phyloP scores from a whole-genome alignment of 2,329 filamentous ascomycete species.

The Alternaria dauci region DNA sequence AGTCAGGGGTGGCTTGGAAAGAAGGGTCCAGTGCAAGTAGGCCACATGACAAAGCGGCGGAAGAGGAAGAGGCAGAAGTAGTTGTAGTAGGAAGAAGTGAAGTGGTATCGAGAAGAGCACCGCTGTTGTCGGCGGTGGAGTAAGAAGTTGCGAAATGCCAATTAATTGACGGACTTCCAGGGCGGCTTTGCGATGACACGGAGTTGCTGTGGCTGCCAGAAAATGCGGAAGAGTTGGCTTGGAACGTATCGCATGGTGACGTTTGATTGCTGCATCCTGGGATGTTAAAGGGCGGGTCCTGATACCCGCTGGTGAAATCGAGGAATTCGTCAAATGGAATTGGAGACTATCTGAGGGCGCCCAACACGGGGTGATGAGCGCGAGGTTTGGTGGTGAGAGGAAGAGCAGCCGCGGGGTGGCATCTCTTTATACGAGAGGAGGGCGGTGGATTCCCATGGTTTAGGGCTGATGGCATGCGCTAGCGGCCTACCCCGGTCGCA shows the following conservation, averaged over 20 bases:
- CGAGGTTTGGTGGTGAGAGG: slow-evolving; percentile 35
- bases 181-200: slow-evolving; percentile 31
- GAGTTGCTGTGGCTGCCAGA: slow-evolving; percentile 41
- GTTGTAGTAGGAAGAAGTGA: slow-evolving; percentile 29
- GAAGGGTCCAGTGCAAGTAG: slow-evolving; percentile 28
- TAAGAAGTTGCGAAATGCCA: slow-evolving; percentile 42
- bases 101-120: slow-evolving; percentile 28
- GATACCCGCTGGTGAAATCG: slow-evolving; percentile 48
- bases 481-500: slow-evolving; percentile 19
- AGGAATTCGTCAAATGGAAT: slow-evolving; percentile 50
- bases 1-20: slow-evolving; percentile 34
- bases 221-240: slow-evolving; percentile 28
- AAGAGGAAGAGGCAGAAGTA: slow-evolving; percentile 9
- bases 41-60: slow-evolving; percentile 28
- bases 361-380: slow-evolving; percentile 49
- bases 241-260: slow-evolving; percentile 32
- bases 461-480: slow-evolving; percentile 12
- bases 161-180: slow-evolving; percentile 37
- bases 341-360: slow-evolving; percentile 43
- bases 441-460: slow-evolving; percentile 1
- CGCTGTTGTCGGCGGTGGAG: slow-evolving; percentile 32
- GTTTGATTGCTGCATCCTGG: slow-evolving; percentile 41
- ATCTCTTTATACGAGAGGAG: slow-evolving; percentile 29
- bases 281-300: slow-evolving; percentile 45
- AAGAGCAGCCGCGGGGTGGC: slow-evolving; percentile 24